phyloP scores from a whole-genome alignment of 1,284 basidiomycete genomes.

The Sanghuangporus baumii region DNA sequence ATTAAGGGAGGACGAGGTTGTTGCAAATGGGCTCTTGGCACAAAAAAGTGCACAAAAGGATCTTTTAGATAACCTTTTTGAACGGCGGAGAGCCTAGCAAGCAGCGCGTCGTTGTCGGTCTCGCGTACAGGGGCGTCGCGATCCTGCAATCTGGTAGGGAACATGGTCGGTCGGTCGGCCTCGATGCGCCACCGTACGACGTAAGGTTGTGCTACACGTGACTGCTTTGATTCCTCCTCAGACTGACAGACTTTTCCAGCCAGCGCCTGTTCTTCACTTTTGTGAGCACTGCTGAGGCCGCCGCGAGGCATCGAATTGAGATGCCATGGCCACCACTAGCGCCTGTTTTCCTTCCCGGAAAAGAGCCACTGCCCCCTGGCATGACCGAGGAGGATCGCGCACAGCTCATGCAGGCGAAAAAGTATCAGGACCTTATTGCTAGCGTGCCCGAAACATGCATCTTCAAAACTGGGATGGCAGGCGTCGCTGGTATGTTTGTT shows the following conservation, averaged over 20 bases:
- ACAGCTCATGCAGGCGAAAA: constrained; percentile 61
- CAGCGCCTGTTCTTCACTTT: neutral
- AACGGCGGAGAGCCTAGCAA: constrained; percentile 77
- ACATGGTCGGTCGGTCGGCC: constrained; percentile 3
- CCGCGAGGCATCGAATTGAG: constrained; percentile 1
- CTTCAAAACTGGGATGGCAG: constrained; percentile 76
- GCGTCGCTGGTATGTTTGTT: constrained; percentile 62
- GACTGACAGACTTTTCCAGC: neutral
- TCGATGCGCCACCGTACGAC: neutral
- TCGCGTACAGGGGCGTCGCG: constrained; percentile 60
- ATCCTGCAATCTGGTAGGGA: constrained; percentile 13
- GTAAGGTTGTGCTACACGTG: neutral
- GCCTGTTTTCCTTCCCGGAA: constrained; percentile 52
- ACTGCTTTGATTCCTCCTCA: neutral
- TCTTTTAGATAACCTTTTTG: constrained; percentile 73
- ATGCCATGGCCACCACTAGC: constrained; percentile 33
- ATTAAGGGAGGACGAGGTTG: constrained; percentile 79
- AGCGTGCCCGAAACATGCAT: constrained; percentile 81
- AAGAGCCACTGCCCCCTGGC: constrained; percentile 79
- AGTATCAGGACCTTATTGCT: constrained; percentile 67
- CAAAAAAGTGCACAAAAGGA: constrained; percentile 56
- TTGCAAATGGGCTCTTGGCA: constrained; percentile 59
- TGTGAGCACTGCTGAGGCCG: neutral
- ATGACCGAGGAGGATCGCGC: constrained; percentile 75
- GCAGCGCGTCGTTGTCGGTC: constrained; percentile 71